Evolutionary conservation across 495 filamentous ascomycete species (phyloP).

Genomic region (Xylaria venustula): DNA sequence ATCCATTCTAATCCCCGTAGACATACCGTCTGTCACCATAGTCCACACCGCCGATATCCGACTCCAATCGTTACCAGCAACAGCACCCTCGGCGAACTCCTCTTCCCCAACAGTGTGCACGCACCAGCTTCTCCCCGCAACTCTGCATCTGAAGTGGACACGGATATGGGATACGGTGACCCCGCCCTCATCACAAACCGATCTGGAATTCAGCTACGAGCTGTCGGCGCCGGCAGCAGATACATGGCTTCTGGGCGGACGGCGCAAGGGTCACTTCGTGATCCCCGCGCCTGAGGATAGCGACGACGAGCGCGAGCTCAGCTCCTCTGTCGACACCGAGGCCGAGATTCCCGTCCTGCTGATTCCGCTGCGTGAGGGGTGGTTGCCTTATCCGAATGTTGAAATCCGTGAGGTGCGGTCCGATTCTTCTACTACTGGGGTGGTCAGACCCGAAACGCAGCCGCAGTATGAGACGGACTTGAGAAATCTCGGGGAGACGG

Average conservation of each 20-base stretch:
- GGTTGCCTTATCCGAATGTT: constrained; percentile 70
- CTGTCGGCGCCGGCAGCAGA: constrained; percentile 69
- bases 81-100: constrained; percentile 22
- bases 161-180: constrained; percentile 67
- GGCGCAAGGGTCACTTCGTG: constrained; percentile 73
- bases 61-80: constrained; percentile 35
- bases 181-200: constrained; percentile 39
- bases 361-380: constrained; percentile 75
- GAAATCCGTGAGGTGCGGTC: constrained; percentile 69
- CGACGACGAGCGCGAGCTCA: constrained; percentile 41
- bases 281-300: constrained; percentile 35
- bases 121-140: constrained; percentile 69
- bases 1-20: constrained; percentile 70
- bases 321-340: constrained; percentile 39
- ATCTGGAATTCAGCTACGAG: constrained; percentile 81
- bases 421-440: too few relatives aligned
- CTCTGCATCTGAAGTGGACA: constrained; percentile 73
- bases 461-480: constrained; percentile 72
- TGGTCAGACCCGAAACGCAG: too few relatives aligned
- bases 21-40: constrained; percentile 81
- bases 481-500: constrained; percentile 69
- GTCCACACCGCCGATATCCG: constrained; percentile 80
- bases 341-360: constrained; percentile 64
- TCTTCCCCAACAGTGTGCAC: constrained; percentile 50
- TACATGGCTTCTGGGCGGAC: constrained; percentile 81